Evolutionary conservation across 768 basidiomycete species (phyloP).

Genomic region (Asterophora parasitica): DNA sequence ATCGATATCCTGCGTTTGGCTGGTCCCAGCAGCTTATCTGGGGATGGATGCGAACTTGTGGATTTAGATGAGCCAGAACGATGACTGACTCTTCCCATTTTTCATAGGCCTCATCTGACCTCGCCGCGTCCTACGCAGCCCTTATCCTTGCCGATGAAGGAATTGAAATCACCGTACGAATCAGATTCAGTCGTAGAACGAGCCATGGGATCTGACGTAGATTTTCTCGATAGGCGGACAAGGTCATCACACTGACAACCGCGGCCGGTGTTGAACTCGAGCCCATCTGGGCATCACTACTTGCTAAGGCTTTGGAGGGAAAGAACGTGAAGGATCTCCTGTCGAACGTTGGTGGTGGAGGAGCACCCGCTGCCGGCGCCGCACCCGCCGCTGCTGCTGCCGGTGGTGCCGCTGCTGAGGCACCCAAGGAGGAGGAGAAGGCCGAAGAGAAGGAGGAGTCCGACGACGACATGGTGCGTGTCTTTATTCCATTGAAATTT

Average conservation of each 20-base stretch:
- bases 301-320: constrained; percentile 96
- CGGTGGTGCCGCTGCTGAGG: constrained; percentile 60
- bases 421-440: constrained; percentile 74
- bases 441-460: constrained; percentile 87
- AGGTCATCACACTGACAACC: constrained; percentile 78
- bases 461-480: constrained; percentile 83
- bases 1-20: constrained; percentile 4
- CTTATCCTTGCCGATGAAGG: constrained; percentile 98
- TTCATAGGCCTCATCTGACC: constrained; percentile 55
- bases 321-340: constrained; percentile 96
- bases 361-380: constrained; percentile 66
- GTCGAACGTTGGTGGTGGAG: constrained; percentile 93
- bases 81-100: constrained; percentile 2
- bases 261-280: constrained; percentile 87
- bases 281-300: constrained; percentile 95
- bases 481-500: not conserved
- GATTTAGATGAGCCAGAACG: constrained; percentile 12
- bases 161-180: constrained; percentile 92
- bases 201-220: not conserved
- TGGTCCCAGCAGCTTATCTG: not conserved
- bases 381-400: constrained; percentile 42
- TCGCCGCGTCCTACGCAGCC: constrained; percentile 93
- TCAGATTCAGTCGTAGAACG: not conserved
- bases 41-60: constrained; percentile 16
- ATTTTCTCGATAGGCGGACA: constrained; percentile 63